Evolutionary conservation across 129 eudicot genomes (phyloP), one percentile per base, ranked within the genome.

Genomic region (Arctium minus): DNA sequence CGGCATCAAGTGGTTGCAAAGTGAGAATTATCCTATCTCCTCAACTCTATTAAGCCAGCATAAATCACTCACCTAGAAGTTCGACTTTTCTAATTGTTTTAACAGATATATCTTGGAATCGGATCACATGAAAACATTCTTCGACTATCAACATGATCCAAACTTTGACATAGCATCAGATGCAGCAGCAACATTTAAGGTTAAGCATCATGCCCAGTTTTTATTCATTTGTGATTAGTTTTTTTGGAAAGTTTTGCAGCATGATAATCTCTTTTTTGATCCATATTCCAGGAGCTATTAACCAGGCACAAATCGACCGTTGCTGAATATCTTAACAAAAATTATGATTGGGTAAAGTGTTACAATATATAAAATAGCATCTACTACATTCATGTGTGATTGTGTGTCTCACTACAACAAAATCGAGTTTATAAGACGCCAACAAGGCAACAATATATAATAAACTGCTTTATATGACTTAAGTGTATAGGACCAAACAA

Each of bases 271-370:
- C 36, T 2, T 75, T 72, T 85, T 17, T 72, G 56, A 1, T 32
- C 29, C 31, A 71, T 76, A 39, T 62, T 86, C 29, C 90, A 94
- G 97, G 98, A 92, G 88, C 90, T 94, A 33, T 77, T 94, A 87
- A 94, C 98, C 29, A 91, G 98, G 88, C 97, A 92, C 81, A 94
- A 91, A 81, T 92, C 97, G 65, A 94, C 94, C 2, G 96, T 94
- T n/a, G 94, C 97, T 22, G 97, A 94, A 81, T 94, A 92, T 86
- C 96, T 94, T 67, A 86, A 92, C 70, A 88, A 83, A 11, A 94
- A 92, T 76, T 94, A 92, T 78, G 98, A 92, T 42, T 94, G 97
- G 97, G 98, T 90, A 86, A 22, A 83, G 90, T 83, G 8, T 13
- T 44, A 30, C 18, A 37, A 64, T 79, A 6, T 33, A 44, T 73